Percentiles rank a stretch among this genome's conserved stretches.
Conservation (phyloP, 2,329 filamentous ascomycete genomes). For the Colletotrichum graminicola region DNA sequence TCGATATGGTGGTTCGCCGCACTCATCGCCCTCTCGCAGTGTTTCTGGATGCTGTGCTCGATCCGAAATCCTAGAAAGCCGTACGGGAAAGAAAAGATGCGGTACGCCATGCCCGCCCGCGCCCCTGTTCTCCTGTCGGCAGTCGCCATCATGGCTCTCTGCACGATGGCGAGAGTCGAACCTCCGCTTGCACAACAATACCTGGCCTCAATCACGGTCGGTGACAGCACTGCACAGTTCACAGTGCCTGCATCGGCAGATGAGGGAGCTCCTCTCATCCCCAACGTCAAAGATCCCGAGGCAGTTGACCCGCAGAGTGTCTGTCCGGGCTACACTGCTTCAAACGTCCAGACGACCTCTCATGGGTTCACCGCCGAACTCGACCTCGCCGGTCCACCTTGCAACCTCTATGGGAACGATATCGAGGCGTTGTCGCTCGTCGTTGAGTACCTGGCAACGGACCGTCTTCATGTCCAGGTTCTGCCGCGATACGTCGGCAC, state of each 20-base stretch:
- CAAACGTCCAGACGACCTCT: constrained; percentile 65
- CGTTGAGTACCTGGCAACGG: constrained; percentile 74
- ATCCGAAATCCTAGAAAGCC: not conserved
- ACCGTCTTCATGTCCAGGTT: constrained; percentile 79
- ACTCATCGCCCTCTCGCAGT: constrained; percentile 26
- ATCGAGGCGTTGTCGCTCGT: constrained; percentile 74
- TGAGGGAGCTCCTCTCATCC: constrained; percentile 31
- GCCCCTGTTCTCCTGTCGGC: constrained; percentile 19
- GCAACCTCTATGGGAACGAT: constrained; percentile 84
- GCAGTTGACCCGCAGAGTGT: constrained; percentile 47
- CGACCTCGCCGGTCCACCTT: constrained; percentile 75
- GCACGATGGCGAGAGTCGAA: constrained; percentile 21
- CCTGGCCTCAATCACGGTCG: constrained; percentile 4
- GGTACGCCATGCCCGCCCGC: constrained; percentile 4
- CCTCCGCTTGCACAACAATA: constrained; percentile 16
- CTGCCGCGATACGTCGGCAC: constrained; percentile 71
- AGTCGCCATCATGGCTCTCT: constrained; percentile 28
- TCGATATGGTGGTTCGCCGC: constrained; percentile 32
- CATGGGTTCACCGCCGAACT: constrained; percentile 77
- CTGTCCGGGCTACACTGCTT: constrained; percentile 78
- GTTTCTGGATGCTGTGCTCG: constrained; percentile 21
- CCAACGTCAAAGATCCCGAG: constrained; percentile 34
- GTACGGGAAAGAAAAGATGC: constrained; percentile 15
- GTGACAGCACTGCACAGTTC: constrained; percentile 3
- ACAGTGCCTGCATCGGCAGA: constrained; percentile 27